Base-by-base conservation (phyloP, 2,329 filamentous ascomycete genomes). In the Plenodomus tracheiphilus region DNA sequence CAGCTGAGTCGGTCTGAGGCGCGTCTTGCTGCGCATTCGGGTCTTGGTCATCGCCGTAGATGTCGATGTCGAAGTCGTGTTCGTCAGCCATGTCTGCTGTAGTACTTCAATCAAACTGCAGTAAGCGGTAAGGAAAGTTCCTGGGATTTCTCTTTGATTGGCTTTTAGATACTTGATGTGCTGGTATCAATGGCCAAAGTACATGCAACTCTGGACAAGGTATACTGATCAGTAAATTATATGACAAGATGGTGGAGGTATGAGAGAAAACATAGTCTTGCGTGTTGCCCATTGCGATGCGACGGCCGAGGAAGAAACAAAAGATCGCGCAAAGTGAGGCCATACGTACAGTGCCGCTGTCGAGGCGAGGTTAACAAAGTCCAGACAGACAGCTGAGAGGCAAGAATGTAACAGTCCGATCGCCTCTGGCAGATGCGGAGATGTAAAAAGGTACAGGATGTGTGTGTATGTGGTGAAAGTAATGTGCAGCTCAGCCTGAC, bases 31-130 rank as follows among this genome's bases (percentile, higher is more conserved):
- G 58, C 2, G 52, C 42, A 43, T 28, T 51, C 16, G 65, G 49
- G 28, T 70, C 66, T 51, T 65, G 60, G 43, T 84, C 82, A 64
- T 86, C 83, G 56, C 84, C 84, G 66, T 86, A 86, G 74, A 87
- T 85, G 70, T 87, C 84, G 77, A 87, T 85, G 62, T 87, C 84
- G 77, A 86, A 86, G 66, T 85, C 85, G 72, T 86, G 84, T 73
- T 86, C 84, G 69, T 85, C 83, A 65, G 81, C 77, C 69, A 75
- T 75, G 43, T 43, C 66, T 66, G 62, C 61, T 62, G 57, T 57
- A 37, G 50, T 53, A 39, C 44, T 44, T 62, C 54, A 61, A 66
- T 53, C 58, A 42, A 59, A 53, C 51, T 63, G 55, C 57, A 60
- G 56, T 53, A 46, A 63, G 58, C 53, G 48, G 49, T 56, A 49